Percentiles rank a stretch among this genome's conserved stretches.
phyloP scores from a whole-genome alignment of 2,329 filamentous ascomycete species.

The Lasiodiplodia gonubiensis region DNA sequence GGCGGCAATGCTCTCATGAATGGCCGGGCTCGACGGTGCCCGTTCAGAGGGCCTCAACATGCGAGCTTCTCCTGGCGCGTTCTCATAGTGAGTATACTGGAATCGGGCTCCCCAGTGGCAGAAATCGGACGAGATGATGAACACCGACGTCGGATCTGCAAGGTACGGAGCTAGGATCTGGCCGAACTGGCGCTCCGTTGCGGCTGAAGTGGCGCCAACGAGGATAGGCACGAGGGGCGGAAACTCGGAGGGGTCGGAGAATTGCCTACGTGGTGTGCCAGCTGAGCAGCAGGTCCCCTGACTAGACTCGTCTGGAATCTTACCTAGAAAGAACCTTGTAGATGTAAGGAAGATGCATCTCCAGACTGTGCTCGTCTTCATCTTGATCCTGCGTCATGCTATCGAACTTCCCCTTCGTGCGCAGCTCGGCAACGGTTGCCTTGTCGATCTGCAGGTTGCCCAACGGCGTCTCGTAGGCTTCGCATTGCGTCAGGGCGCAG shows the following conservation, averaged over 20 bases:
- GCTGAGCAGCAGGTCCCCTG: neutral
- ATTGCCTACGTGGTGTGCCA: constrained; percentile 35
- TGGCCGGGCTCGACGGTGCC: constrained; percentile 56
- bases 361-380: constrained; percentile 86
- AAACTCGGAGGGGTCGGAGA: constrained; percentile 57
- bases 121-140: constrained; percentile 93
- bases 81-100: constrained; percentile 79
- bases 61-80: constrained; percentile 49
- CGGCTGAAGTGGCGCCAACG: constrained; percentile 73
- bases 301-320: constrained; percentile 6
- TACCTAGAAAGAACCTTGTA: constrained; percentile 73
- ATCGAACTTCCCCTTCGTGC: constrained; percentile 62
- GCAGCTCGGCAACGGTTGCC: constrained; percentile 58
- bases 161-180: constrained; percentile 78
- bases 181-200: constrained; percentile 72
- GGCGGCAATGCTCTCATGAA: constrained; percentile 82
- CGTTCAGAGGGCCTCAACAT: constrained; percentile 33
- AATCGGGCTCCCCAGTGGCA: constrained; percentile 94
- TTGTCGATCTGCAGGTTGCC: constrained; percentile 72
- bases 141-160: constrained; percentile 74
- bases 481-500: constrained; percentile 76
- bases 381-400: constrained; percentile 72
- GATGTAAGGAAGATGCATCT: constrained; percentile 96
- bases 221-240: constrained; percentile 85
- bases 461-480: constrained; percentile 74